These are phyloP conservation scores for Amauroascus niger DNA, from an alignment of 2,329 filamentous ascomycete genomes.

Conservation along the genomic window DNA sequence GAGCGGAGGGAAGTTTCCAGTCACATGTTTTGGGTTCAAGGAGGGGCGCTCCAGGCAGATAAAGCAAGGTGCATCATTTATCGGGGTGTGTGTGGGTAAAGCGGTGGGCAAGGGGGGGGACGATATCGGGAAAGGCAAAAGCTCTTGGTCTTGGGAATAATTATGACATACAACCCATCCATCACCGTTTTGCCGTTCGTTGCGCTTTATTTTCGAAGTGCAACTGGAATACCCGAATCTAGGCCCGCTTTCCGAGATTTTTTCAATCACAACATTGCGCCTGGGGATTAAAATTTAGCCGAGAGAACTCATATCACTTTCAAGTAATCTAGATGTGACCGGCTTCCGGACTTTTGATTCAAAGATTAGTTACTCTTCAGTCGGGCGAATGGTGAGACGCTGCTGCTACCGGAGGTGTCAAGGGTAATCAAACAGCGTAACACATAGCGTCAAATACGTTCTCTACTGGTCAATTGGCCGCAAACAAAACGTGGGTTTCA, in stretches of 20 bases:
- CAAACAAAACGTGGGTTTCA: neutral
- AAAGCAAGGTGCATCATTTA: constrained; percentile 2
- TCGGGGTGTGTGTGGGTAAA: constrained; percentile 1
- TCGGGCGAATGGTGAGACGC: neutral
- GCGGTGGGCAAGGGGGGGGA: too few species aligned
- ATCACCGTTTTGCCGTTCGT: neutral
- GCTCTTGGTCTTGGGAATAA: neutral
- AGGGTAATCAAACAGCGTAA: neutral
- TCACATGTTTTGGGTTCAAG: constrained; percentile 5
- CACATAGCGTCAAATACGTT: neutral
- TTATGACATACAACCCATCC: neutral
- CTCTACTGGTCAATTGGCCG: neutral
- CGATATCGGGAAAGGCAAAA: neutral
- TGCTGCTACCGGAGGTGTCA: neutral
- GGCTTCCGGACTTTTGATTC: neutral
- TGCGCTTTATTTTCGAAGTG: neutral
- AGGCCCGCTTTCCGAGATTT: neutral
- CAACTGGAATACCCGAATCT: neutral
- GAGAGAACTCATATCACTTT: neutral
- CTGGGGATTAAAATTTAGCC: constrained; percentile 1
- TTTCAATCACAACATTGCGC: neutral
- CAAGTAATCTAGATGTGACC: neutral
- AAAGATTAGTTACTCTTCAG: neutral
- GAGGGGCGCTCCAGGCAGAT: constrained; percentile 7
- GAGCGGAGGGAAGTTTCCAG: constrained; percentile 9